Percentiles rank a stretch among this genome's conserved stretches.
Conservation (phyloP, 2,329 filamentous ascomycete genomes). For the Scortechinia acanthostroma region DNA sequence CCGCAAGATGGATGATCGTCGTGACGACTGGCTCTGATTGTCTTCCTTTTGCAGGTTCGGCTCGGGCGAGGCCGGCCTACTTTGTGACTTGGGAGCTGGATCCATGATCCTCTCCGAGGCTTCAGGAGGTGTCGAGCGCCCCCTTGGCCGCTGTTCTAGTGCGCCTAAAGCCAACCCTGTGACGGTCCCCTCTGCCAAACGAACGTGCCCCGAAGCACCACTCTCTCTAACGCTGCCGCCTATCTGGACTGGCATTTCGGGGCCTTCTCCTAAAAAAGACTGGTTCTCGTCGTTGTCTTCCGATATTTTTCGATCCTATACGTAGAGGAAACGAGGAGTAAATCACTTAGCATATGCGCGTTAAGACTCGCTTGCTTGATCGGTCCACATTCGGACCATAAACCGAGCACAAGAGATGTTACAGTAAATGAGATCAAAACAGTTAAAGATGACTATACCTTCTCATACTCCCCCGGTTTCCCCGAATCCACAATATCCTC, state of each 20-base stretch:
- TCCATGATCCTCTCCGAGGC: neutral
- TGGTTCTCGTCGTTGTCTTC: neutral
- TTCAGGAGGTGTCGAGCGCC: neutral
- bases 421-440: neutral
- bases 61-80: conserved; percentile 1
- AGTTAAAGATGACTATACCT: conserved; percentile 1
- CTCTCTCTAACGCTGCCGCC: neutral
- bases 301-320: neutral
- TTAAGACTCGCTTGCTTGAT: no score
- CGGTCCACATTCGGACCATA: no score
- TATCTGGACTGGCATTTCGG: neutral
- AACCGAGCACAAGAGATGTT: neutral
- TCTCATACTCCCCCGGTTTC: neutral
- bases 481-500: neutral
- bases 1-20: neutral
- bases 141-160: neutral
- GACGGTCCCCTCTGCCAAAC: neutral
- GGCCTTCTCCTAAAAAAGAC: neutral
- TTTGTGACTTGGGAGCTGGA: neutral
- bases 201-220: neutral
- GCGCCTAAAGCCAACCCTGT: no score
- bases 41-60: neutral
- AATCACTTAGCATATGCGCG: neutral
- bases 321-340: neutral
- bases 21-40: neutral